Base-by-base conservation (phyloP, 2,329 filamentous ascomycete genomes). In the Onygenales sp. region DNA sequence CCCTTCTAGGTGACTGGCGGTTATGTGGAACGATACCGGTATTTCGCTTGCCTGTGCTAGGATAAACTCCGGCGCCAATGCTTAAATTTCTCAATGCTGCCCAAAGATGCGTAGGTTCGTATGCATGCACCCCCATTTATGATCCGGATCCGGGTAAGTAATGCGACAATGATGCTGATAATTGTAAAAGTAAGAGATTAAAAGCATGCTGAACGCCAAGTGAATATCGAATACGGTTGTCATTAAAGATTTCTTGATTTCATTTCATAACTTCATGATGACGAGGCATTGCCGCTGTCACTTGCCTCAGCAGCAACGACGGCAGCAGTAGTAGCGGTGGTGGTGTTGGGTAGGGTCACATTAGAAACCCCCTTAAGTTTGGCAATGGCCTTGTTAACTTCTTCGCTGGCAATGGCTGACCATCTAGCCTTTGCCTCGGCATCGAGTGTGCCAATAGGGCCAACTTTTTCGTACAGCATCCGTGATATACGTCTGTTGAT, bases 401-500 rank as follows among this genome's bases (percentile, higher is more conserved):
- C 90, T 44, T 84, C 80, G 14, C 77, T 81, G 11, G 90, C 91
- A 62, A 88, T 79, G 60, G 79, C 82, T 71, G 94, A 87, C 79
- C 89, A 89, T 47, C 78, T 79, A 58, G 80, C 80, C 54, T 83
- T 80, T 53, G 82, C 81, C 32, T 82, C 80, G 21, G 85, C 78
- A 62, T 87, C 81, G 33, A 93, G 77, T 27, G 75, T 70, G 6
- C 33, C 48, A 10, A 48, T 49, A 17, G 77, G 71, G 11, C 77
- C 77, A 31, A 82, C 77, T 46, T 75, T 74, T 34, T 84, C 89
- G 70, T 98, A 98, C 54, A 98, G 76, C 72, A 86, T 87, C 54
- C 89, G 85, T 42, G 89, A 96, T 36, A 97, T 84, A 56, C 87
- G 85, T 57, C 90, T 85, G 66, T 97, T 97, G 70, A 97, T 95